Evolutionary conservation across 2,329 filamentous ascomycete species (phyloP).

Genomic region (Fusarium palustre): DNA sequence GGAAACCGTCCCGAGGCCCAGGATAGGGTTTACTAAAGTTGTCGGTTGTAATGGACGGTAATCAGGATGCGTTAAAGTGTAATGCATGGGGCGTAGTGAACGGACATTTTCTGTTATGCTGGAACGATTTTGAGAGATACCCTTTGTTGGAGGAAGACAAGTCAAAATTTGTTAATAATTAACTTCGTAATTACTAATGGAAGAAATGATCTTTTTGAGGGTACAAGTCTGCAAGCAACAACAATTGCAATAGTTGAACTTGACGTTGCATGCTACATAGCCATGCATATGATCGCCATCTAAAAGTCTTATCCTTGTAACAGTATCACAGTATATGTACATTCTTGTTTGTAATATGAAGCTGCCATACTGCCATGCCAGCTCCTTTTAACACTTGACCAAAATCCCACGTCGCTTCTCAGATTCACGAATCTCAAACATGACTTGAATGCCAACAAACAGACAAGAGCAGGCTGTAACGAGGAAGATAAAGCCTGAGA

Average conservation of each 20-base stretch:
- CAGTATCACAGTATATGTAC: constrained; percentile 35
- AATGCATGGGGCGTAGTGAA: constrained; percentile 9
- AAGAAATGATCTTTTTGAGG: background rate
- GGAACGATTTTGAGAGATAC: constrained; percentile 22
- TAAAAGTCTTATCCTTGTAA: constrained; percentile 11
- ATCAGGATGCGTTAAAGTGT: background rate
- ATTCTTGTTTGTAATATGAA: constrained; percentile 2
- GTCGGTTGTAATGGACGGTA: background rate
- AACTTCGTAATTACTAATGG: constrained; percentile 25
- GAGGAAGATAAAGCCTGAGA: constrained; percentile 76
- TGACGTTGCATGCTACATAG: constrained; percentile 13
- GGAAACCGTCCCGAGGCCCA: constrained; percentile 32
- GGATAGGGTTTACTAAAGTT: constrained; percentile 33
- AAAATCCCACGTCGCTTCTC: constrained; percentile 85
- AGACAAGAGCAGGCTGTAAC: constrained; percentile 76
- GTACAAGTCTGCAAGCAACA: background rate
- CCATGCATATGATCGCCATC: constrained; percentile 3
- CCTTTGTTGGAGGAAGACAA: background rate
- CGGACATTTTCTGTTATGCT: constrained; percentile 5
- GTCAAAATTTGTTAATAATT: background rate
- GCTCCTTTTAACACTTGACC: constrained; percentile 75
- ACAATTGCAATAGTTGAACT: background rate
- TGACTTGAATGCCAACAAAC: constrained; percentile 89
- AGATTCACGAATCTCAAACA: constrained; percentile 93
- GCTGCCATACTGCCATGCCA: background rate